A percentile compares a stretch with the other conserved stretches of the same genome.
These are phyloP conservation scores for Hirsutella rhossiliensis DNA, from an alignment of 2,329 filamentous ascomycete genomes.

Conservation along the genomic window DNA sequence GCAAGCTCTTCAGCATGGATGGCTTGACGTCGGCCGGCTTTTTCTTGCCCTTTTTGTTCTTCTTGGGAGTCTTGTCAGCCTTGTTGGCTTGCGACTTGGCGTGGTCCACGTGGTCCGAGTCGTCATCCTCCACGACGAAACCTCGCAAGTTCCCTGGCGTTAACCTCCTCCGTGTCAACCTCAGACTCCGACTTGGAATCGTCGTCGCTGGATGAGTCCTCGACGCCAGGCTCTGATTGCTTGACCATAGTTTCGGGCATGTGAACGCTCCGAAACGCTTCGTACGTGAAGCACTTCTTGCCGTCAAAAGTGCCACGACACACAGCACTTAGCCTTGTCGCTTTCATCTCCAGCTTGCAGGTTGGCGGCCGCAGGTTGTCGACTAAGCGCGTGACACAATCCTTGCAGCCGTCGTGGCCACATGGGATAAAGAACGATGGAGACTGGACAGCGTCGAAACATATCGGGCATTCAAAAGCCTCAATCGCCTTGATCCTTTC, in stretches of 20 bases:
- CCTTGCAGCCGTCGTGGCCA: slow-evolving; percentile 66
- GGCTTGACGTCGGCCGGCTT: slow-evolving; percentile 29
- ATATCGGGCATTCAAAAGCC: slow-evolving; percentile 70
- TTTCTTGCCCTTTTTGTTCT: slow-evolving; percentile 13
- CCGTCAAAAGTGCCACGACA: slow-evolving; percentile 59
- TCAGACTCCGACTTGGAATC: slow-evolving; percentile 1
- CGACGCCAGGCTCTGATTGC: slow-evolving; percentile 19
- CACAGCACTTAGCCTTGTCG: slow-evolving; percentile 49
- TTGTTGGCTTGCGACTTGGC: slow-evolving; percentile 30
- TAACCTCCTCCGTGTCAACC: slow-evolving; percentile 14
- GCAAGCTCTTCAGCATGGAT: slow-evolving; percentile 50
- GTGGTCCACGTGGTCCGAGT: slow-evolving; percentile 23
- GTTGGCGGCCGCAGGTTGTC: slow-evolving; percentile 43
- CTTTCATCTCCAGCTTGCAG: slow-evolving; percentile 49
- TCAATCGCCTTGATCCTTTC: slow-evolving; percentile 47
- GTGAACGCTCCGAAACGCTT: slow-evolving; percentile 62
- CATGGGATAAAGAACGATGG: slow-evolving; percentile 72
- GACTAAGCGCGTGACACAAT: slow-evolving; percentile 60
- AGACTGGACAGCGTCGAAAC: slow-evolving; percentile 63
- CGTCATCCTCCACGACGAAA: slow-evolving; percentile 17
- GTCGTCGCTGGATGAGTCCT: slow-evolving; percentile 14
- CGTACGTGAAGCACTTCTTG: slow-evolving; percentile 60
- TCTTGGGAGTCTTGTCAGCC: slow-evolving; percentile 7
- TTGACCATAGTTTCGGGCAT: slow-evolving; percentile 38
- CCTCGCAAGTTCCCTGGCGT: slow-evolving; percentile 21